A percentile compares a stretch with the other conserved stretches of the same genome.
Evolutionary conservation across 495 filamentous ascomycete genomes (phyloP).

Genomic region (Neurospora intermedia): DNA sequence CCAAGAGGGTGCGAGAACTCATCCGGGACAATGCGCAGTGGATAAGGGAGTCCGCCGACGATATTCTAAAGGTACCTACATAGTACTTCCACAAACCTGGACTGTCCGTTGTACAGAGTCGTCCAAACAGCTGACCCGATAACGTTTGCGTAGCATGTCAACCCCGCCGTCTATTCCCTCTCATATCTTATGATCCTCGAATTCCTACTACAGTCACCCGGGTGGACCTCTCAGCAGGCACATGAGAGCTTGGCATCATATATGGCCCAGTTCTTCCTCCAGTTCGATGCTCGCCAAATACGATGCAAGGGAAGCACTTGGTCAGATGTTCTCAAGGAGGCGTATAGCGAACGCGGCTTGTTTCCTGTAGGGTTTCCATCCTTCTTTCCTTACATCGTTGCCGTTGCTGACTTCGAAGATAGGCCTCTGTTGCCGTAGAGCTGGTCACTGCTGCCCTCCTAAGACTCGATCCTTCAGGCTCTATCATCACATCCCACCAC

Average conservation of each 20-base stretch:
- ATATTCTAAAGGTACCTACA: conserved; percentile 28
- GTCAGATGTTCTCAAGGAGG: conserved; percentile 16
- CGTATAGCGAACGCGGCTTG: conserved; percentile 15
- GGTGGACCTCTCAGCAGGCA: conserved; percentile 7
- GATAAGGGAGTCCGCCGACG: conserved; percentile 6
- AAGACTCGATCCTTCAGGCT: conserved; percentile 59
- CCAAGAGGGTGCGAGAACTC: conserved; percentile 20
- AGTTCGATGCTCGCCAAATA: conserved; percentile 36
- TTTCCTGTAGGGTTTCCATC: conserved; percentile 24
- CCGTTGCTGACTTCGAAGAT: neutral
- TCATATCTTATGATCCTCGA: conserved; percentile 34
- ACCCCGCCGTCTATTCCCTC: conserved; percentile 31
- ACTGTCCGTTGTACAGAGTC: neutral
- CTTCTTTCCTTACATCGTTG: neutral
- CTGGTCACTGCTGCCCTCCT: conserved; percentile 56
- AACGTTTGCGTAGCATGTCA: conserved; percentile 17
- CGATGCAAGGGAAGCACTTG: conserved; percentile 29
- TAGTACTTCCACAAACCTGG: neutral
- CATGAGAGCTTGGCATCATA: conserved; percentile 21
- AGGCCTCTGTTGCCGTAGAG: conserved; percentile 50
- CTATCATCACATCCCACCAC: conserved; percentile 60
- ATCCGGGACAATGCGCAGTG: conserved; percentile 15
- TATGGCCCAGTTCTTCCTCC: conserved; percentile 28
- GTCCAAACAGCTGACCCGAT: conserved; percentile 1
- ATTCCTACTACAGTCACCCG: conserved; percentile 9